These are phyloP conservation scores for Castanea crenata DNA, from an alignment of 306 rosid genomes.

Conservation along the genomic window DNA sequence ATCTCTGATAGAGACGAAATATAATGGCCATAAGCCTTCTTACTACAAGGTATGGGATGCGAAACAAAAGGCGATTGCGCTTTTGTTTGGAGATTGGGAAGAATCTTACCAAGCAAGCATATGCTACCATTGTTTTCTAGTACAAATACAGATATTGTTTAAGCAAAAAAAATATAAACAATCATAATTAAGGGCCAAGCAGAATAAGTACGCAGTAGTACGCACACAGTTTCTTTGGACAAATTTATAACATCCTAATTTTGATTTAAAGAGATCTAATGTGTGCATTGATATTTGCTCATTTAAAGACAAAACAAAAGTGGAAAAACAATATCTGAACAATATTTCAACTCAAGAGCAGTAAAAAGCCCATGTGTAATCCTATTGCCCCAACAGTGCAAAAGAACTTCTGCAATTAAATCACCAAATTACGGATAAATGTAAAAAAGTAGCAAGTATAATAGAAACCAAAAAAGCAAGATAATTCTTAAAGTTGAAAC, in stretches of 20 bases:
- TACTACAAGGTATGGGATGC: too few species aligned
- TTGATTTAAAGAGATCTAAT: background rate
- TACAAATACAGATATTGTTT: too few species aligned
- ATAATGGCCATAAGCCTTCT: too few species aligned
- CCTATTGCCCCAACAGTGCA: background rate
- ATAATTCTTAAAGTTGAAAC: background rate
- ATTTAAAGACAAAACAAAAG: background rate
- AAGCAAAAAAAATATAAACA: background rate
- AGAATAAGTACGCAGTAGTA: background rate
- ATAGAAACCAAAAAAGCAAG: background rate
- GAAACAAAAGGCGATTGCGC: too few species aligned
- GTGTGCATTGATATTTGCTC: background rate
- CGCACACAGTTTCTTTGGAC: too few species aligned
- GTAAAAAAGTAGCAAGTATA: background rate
- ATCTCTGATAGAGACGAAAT: too few species aligned
- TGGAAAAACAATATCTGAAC: background rate
- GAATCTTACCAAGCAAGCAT: too few species aligned
- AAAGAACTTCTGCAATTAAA: background rate
- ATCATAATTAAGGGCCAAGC: background rate
- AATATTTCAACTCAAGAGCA: background rate
- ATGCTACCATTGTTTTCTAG: too few species aligned
- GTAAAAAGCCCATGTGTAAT: background rate
- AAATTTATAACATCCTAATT: background rate
- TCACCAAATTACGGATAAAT: background rate
- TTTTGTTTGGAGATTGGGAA: too few species aligned